Percentiles rank a stretch among this genome's conserved stretches.
Conservation (phyloP, 495 filamentous ascomycete genomes). For the Talaromyces proteolyticus region DNA sequence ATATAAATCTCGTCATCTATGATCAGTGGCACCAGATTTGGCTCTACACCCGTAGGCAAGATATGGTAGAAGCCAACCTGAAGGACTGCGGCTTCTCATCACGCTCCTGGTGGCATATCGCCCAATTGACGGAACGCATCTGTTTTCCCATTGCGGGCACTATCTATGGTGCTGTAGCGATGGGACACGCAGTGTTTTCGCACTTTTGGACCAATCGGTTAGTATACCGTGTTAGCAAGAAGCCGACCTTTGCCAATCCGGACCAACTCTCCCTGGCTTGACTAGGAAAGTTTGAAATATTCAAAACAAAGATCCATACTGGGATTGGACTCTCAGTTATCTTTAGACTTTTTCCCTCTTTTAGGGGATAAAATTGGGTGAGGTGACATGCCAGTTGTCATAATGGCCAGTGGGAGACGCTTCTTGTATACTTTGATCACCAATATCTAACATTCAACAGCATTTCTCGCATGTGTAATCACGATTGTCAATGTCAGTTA, state of each 20-base stretch:
- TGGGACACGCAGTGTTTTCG: constrained; percentile 53
- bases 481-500: neutral
- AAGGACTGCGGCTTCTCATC: constrained; percentile 53
- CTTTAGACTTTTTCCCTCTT: neutral
- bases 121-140: constrained; percentile 47
- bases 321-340: too few species aligned
- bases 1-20: constrained; percentile 53
- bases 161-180: constrained; percentile 55
- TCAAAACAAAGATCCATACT: too few species aligned
- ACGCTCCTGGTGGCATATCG: constrained; percentile 38
- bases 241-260: constrained; percentile 26
- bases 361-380: neutral
- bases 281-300: too few species aligned
- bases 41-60: constrained; percentile 45
- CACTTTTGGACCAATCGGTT: constrained; percentile 62
- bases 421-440: neutral
- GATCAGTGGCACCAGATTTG: constrained; percentile 55
- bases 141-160: constrained; percentile 57
- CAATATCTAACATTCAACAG: neutral
- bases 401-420: too few species aligned
- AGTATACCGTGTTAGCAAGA: constrained; percentile 61
- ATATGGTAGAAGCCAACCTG: constrained; percentile 57
- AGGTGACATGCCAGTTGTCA: neutral
- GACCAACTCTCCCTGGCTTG: neutral
- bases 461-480: neutral